A percentile compares a stretch with the other conserved stretches of the same genome.
Conservation (phyloP, 371 early-diverging fungal genomes). For the Gilbertella persicaria region DNA sequence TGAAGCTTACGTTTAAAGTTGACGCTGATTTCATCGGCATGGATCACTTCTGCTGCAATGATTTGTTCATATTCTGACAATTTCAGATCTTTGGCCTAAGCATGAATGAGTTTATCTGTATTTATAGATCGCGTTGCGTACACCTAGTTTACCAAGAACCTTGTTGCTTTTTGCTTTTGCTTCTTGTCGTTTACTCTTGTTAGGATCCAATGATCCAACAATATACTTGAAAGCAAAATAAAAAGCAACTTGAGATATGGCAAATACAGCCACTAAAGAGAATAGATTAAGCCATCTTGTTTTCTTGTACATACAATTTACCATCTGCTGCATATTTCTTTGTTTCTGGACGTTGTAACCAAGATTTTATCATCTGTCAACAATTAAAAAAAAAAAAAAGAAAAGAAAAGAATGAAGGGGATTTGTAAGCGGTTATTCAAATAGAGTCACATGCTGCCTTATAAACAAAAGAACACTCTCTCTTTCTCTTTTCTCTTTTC, state of each 20-base stretch:
- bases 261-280: slow-evolving; percentile 69
- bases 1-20: slow-evolving; percentile 81
- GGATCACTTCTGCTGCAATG: slow-evolving; percentile 91
- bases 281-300: neutral
- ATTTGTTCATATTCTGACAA: slow-evolving; percentile 92
- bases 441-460: no score
- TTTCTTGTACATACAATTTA: slow-evolving; percentile 19
- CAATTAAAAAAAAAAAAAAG: neutral
- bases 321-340: slow-evolving; percentile 70
- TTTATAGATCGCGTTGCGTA: no score
- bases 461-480: neutral
- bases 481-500: neutral
- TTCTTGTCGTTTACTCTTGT: slow-evolving; percentile 70
- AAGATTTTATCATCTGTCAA: slow-evolving; percentile 34
- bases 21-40: slow-evolving; percentile 88
- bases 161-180: slow-evolving; percentile 71
- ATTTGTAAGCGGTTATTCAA: no score
- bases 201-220: slow-evolving; percentile 73
- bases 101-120: neutral
- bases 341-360: slow-evolving; percentile 59
- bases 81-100: slow-evolving; percentile 67
- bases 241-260: slow-evolving; percentile 80
- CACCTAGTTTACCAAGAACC: slow-evolving; percentile 76
- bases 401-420: neutral
- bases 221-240: slow-evolving; percentile 86